These are phyloP conservation scores for Alternaria viburni DNA, from an alignment of 2,329 filamentous ascomycete genomes.

Conservation along the genomic window DNA sequence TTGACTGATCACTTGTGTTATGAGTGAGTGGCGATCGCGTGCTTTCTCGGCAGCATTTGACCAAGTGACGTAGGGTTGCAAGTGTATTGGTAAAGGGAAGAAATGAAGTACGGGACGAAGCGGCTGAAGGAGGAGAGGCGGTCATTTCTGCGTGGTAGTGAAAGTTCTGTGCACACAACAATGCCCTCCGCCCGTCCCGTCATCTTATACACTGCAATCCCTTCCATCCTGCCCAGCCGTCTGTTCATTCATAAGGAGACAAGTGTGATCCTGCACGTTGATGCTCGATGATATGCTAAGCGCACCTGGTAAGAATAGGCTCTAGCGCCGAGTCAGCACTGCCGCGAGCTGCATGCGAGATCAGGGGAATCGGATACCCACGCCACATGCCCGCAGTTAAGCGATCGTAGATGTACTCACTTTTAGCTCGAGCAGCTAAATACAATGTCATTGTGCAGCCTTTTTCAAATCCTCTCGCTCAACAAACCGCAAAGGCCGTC, in stretches of 20 bases:
- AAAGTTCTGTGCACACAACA: not conserved
- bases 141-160: not conserved
- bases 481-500: not conserved
- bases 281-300: constrained; percentile 2
- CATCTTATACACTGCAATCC: not conserved
- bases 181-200: not conserved
- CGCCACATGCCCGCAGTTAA: not conserved
- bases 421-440: not conserved
- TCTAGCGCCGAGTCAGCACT: constrained; percentile 6
- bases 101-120: not conserved
- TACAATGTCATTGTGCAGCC: not conserved
- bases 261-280: not conserved
- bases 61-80: not conserved
- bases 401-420: not conserved
- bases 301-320: not conserved
- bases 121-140: not conserved
- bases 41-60: not conserved
- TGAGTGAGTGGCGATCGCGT: not conserved
- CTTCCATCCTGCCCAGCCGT: not conserved
- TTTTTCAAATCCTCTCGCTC: not conserved
- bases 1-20: not conserved
- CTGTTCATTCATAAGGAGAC: not conserved
- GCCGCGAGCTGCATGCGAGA: not conserved
- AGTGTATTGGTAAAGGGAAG: not conserved
- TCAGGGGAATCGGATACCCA: not conserved